Evolutionary conservation across 352 stramenopile genomes (phyloP), one percentile per base, ranked within the genome.

Genomic region (Ochromonadaceae sp.): DNA sequence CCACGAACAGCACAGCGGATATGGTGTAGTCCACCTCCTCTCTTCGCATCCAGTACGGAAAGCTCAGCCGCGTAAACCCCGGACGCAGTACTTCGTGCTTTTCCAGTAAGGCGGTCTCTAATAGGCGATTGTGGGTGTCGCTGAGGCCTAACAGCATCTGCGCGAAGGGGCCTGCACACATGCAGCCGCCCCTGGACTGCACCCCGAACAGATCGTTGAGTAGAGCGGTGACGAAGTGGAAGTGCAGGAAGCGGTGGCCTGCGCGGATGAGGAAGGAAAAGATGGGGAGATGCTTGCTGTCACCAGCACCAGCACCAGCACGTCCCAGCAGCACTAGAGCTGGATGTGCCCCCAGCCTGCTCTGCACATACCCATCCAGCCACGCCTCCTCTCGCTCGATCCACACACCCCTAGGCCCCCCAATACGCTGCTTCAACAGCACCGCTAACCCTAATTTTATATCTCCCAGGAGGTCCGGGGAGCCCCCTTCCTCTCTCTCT

Each of bases 211-310:
- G 67, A 75, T 98, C 92, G 69, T 97, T 97, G 1, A 98, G 74
- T 48, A 98, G 73, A 22, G 89, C 87, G 59, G 85, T 96, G 14
- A 97, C 91, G 61, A 96, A 98, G 70, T 97, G 96, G 76, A 94
- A 97, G 72, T 98, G 92, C 39, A 98, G 71, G 71, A 95, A 96
- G 17, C 84, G 39, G 31, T 80, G 70, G 0, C 79, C 78, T 36
- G 79, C 88, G 34, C 80, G 79, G 34, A 97, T 79, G 12, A 97
- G 71, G 62, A 97, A 95, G 0, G 88, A 95, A 69, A 96, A 91
- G 30, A 96, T 90, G 0, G 89, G 88, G n/a, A 97, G 74, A 39
- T 39, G 65, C 38, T 43, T 20, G n/a, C 25, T 30, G 74, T 58
- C 49, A 65, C 14, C 65, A 61, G 5, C 55, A 35, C 35, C 42